Conservation (phyloP, 106 monocot species). For the Agapanthus africanus region DNA sequence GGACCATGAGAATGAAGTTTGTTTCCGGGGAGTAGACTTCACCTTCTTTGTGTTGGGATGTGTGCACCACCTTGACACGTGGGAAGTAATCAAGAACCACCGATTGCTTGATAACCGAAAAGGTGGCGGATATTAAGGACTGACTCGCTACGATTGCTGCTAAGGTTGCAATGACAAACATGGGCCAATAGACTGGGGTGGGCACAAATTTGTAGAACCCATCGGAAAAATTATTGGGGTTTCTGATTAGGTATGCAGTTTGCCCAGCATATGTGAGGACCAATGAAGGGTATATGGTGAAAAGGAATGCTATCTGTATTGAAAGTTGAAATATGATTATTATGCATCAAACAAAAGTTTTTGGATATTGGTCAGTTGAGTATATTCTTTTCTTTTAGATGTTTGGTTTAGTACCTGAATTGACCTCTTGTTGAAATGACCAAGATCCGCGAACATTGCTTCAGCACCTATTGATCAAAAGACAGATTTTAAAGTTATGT, state of each 20-base stretch:
- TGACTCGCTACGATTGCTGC: conserved; percentile 85
- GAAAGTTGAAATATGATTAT: conserved; percentile 6
- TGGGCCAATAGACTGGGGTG: conserved; percentile 58
- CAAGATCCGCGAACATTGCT: conserved; percentile 92
- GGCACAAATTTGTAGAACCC: conserved; percentile 79
- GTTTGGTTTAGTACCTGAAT: conserved; percentile 44
- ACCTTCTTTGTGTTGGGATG: conserved; percentile 59
- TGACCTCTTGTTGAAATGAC: conserved; percentile 82
- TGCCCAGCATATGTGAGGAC: conserved; percentile 78
- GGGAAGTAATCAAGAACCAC: conserved; percentile 72
- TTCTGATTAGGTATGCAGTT: conserved; percentile 61
- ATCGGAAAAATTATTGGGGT: conserved; percentile 38
- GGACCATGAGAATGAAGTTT: conserved; percentile 73
- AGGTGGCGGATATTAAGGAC: conserved; percentile 84
- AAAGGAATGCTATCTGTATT: conserved; percentile 71
- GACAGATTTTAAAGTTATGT: neutral
- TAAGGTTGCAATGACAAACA: conserved; percentile 61
- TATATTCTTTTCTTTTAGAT: neutral
- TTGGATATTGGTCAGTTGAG: too few relatives aligned
- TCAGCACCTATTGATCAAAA: conserved; percentile 46
- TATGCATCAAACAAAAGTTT: too few relatives aligned
- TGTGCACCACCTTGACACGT: conserved; percentile 72
- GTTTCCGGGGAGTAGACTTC: conserved; percentile 81
- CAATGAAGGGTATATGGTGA: conserved; percentile 74
- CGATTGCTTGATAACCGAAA: conserved; percentile 74